A percentile compares a stretch with the other conserved stretches of the same genome.
These are phyloP conservation scores for Murraya koenigii DNA, from an alignment of 345 rosid species.

Conservation along the genomic window DNA sequence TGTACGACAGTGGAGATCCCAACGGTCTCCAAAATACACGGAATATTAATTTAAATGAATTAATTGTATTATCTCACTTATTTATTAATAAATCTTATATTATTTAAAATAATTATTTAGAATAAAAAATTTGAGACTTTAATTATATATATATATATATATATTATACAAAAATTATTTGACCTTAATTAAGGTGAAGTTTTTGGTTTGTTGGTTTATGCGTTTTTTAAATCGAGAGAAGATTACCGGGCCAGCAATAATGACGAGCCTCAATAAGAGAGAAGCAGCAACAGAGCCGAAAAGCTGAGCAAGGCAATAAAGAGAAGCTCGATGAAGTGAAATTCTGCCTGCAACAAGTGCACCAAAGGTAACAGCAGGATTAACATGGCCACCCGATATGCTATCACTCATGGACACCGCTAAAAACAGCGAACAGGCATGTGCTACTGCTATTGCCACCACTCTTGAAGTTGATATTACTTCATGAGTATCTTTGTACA, in stretches of 20 bases:
- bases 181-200: too few relatives aligned
- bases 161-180: too few relatives aligned
- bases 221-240: neutral
- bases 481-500: neutral
- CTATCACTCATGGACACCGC: neutral
- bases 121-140: too few relatives aligned
- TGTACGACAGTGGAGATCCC: neutral
- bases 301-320: neutral
- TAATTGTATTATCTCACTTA: too few relatives aligned
- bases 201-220: too few relatives aligned
- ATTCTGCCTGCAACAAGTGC: neutral
- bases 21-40: neutral
- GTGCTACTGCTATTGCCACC: neutral
- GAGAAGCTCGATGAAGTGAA: neutral
- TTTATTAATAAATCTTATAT: too few relatives aligned
- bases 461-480: neutral
- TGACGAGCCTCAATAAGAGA: neutral
- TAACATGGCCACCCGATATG: neutral
- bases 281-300: neutral
- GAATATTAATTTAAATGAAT: too few relatives aligned
- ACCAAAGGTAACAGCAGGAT: neutral
- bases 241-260: neutral
- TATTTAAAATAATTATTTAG: too few relatives aligned
- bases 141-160: too few relatives aligned
- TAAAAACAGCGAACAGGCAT: neutral